phyloP scores from a whole-genome alignment of 192 early-diverging fungal species.

The Chytriomyces sp. region DNA sequence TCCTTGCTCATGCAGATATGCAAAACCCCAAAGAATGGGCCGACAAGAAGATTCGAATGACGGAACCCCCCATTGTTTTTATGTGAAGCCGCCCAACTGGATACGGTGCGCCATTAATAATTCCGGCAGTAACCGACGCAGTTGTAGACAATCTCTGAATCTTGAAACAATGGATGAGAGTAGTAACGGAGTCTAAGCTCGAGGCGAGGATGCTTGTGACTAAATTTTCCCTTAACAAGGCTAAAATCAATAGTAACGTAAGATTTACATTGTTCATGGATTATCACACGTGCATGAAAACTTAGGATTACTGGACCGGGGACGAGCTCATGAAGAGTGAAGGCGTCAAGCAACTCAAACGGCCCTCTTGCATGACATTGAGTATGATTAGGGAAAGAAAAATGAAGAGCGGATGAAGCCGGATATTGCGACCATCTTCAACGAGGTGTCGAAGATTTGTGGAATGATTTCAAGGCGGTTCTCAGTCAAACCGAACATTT shows the following conservation, averaged over 20 bases:
- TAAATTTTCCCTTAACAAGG: background rate
- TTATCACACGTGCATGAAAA: constrained; percentile 10
- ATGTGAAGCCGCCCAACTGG: constrained; percentile 73
- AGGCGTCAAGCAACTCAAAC: background rate
- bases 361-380: constrained; percentile 24
- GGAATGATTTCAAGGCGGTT: too few relatives aligned
- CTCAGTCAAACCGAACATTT: too few relatives aligned
- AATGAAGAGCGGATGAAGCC: constrained; percentile 17
- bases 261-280: background rate
- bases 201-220: background rate
- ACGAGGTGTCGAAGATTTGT: background rate
- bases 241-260: background rate
- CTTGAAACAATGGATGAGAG: background rate
- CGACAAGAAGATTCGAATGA: constrained; percentile 90
- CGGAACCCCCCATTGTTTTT: constrained; percentile 87
- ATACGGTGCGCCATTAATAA: constrained; percentile 84
- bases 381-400: constrained; percentile 34
- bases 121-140: background rate
- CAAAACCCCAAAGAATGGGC: constrained; percentile 74
- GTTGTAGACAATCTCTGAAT: constrained; percentile 4
- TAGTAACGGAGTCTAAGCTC: background rate
- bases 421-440: background rate
- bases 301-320: background rate
- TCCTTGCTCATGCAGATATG: constrained; percentile 15
- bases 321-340: constrained; percentile 12